Base-by-base conservation (phyloP, 2,329 filamentous ascomycete genomes). In the Trichophyton benhamiae region DNA sequence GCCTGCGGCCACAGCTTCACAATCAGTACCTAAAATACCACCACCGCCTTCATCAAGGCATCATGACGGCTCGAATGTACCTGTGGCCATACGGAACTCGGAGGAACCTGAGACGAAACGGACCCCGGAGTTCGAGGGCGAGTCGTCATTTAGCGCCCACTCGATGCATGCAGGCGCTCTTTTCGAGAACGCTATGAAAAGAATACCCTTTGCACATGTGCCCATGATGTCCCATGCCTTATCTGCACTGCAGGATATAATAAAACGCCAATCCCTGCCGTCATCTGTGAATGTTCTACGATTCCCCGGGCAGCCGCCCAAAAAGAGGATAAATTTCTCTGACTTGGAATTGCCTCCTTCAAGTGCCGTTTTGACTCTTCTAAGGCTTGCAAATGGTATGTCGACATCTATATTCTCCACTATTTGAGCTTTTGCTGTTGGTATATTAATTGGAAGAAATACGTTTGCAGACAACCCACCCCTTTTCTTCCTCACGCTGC, bases 111-210 rank as follows among this genome's bases (percentile, higher is more conserved):
- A 46, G 9, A 33, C 57, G 17, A 61, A 61, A 33, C 58, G 58
- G 11, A 66, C 67, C 1, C 66, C 69, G 2, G 65, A 70, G 2
- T 81, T 79, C 55, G 79, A 81, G 64, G 79, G 78, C 2, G 78
- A 78, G 59, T 79, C 79, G 0, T 77, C 79, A 1, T 72, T 80
- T 20, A 73, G 72, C 36, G 73, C 75, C 6, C 79, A 81, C 63
- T 80, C 78, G 0, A 75, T 74, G 2, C 77, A 79, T 67, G 78
- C 74, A 4, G 78, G 68, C 65, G 71, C 66, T 65, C 77, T 72
- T 63, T 76, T 72, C 62, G 79, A 68, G 69, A 77, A 66, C 60
- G 75, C 68, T 58, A 75, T 69, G 66, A 71, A 73, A 46, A 67
- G 68, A 36, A 71, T 70, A 42, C 70, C 71, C 3, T 67, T 70